Evolutionary conservation across 2,329 filamentous ascomycete species (phyloP).

Genomic region (Pseudocercospora fijiensis): DNA sequence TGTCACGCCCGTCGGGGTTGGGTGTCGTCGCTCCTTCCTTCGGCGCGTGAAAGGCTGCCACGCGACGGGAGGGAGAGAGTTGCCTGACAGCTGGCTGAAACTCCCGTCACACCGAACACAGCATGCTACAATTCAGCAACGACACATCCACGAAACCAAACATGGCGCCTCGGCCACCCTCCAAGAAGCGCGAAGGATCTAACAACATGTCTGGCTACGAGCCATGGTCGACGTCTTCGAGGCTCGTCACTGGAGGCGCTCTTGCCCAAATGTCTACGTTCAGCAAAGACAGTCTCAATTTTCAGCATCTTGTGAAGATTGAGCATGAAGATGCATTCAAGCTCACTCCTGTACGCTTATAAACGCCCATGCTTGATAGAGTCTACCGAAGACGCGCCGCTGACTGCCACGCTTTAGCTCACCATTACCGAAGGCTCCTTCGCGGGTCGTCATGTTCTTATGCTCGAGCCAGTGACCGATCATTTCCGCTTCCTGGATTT

Average conservation of each 20-base stretch:
- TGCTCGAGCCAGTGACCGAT: slow-evolving; percentile 23
- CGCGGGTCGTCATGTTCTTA: slow-evolving; percentile 18
- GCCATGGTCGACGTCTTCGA: neutral
- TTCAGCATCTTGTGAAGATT: slow-evolving; percentile 3
- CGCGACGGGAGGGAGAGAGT: neutral
- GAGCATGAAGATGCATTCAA: slow-evolving; percentile 13
- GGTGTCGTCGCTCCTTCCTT: neutral
- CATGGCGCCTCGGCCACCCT: neutral
- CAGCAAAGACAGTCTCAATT: neutral
- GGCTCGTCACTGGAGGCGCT: neutral
- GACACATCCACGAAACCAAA: neutral
- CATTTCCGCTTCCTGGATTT: slow-evolving; percentile 21
- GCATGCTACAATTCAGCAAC: neutral
- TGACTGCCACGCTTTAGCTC: slow-evolving; percentile 2
- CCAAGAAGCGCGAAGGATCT: neutral
- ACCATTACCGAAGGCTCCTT: slow-evolving; percentile 18
- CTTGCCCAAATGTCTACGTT: slow-evolving; percentile 12
- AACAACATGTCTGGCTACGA: neutral
- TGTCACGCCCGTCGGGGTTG: neutral
- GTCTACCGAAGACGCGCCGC: neutral
- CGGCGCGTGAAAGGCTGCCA: neutral
- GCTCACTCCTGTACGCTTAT: slow-evolving; percentile 11
- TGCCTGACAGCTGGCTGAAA: neutral
- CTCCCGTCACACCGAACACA: neutral
- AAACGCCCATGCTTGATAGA: neutral